Evolutionary conservation across 108 stramenopile species (phyloP), one percentile per base, ranked within the genome.

Genomic region (Phaeodactylum tricornutum): DNA sequence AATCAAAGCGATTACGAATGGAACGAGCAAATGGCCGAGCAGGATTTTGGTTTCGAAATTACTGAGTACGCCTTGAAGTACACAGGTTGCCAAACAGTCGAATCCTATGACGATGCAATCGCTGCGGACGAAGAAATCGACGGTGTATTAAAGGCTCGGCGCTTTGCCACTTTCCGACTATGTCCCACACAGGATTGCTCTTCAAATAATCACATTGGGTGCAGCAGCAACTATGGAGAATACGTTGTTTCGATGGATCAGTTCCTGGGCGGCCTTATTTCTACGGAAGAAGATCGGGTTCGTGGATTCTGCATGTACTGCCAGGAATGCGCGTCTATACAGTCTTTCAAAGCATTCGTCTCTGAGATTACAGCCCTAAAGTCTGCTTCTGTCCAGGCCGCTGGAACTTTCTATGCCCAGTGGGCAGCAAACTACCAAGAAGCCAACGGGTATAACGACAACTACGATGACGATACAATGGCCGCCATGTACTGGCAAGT

Each of bases 211-310:
- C 33, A 46, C 47, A 75, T 29, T 32, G 71, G 71, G n/a, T 91
- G 89, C 61, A 59, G 47, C 50, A 63, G 64, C 63, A 77, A 86
- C 69, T 91, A 84, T 54, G 84, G 89, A 53, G 82, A 91, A 65
- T 86, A 86, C 70, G 59, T 79, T 26, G 50, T 91, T 16, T 68
- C 74, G 49, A 77, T 91, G 81, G 71, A 73, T 31, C 51, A 59
- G 24, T 91, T 79, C 67, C 65, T 86, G 34, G 61, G 67, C 32
- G 55, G 62, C 50, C 62, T 81, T 35, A 43, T 75, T 7, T 54
- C 68, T 7, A 80, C 54, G 52, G 56, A 71, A 51, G 53, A 76
- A 39, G 15, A 81, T 50, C 62, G 63, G n/a, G 70, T 74, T 44
- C 66, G 66, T 37, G 41, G 65, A 14, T 90, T 79, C 67, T 90